These are phyloP conservation scores for Podaxis sp. DNA, from an alignment of 768 basidiomycete species.

Conservation along the genomic window DNA sequence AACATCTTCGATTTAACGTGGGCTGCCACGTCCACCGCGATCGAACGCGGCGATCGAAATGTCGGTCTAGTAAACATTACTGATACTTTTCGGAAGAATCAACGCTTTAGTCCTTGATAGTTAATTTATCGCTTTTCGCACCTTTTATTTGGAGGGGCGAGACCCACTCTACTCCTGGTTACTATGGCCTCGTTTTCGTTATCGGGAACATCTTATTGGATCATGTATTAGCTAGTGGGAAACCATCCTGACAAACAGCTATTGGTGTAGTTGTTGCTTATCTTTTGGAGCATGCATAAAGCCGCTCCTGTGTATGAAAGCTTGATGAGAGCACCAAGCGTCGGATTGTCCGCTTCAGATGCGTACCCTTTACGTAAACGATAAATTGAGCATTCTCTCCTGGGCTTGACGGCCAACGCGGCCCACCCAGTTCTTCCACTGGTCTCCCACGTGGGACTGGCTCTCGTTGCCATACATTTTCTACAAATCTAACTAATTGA, in stretches of 20 bases:
- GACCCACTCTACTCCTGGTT: neutral
- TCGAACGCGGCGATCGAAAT: constrained; percentile 26
- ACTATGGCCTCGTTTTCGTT: neutral
- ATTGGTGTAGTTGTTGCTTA: neutral
- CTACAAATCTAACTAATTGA: constrained; percentile 1
- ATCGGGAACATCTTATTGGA: constrained; percentile 3
- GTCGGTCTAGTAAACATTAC: constrained; percentile 46
- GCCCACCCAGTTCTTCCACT: neutral
- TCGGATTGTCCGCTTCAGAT: neutral
- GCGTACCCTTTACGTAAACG: neutral
- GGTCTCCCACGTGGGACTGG: constrained; percentile 9
- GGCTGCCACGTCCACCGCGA: constrained; percentile 39
- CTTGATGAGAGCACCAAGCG: neutral
- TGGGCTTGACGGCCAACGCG: neutral
- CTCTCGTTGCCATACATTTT: constrained; percentile 1
- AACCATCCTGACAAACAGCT: neutral
- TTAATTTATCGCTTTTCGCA: constrained; percentile 18
- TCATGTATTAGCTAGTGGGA: constrained; percentile 8
- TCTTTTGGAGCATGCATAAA: neutral
- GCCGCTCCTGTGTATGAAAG: too few relatives aligned
- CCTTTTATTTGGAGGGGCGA: constrained; percentile 6
- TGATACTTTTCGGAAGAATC: constrained; percentile 31
- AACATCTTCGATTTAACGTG: constrained; percentile 47
- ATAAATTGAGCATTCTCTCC: neutral
- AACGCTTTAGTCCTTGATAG: constrained; percentile 30